These are phyloP conservation scores for Stagonosporopsis chrysanthemi DNA, from an alignment of 2,329 filamentous ascomycete genomes.

Conservation along the genomic window DNA sequence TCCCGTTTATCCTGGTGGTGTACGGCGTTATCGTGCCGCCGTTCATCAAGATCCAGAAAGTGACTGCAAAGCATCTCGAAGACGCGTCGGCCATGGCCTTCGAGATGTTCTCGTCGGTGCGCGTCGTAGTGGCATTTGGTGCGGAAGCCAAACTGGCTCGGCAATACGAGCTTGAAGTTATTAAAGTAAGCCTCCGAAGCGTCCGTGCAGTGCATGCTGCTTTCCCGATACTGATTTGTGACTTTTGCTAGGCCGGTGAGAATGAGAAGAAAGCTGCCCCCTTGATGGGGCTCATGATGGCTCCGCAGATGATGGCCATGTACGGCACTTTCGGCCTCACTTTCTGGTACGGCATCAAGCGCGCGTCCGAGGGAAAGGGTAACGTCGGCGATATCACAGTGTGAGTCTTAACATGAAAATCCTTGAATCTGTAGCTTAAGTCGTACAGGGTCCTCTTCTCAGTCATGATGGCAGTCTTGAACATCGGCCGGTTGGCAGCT, in stretches of 20 bases:
- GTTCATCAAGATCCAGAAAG: constrained; percentile 44
- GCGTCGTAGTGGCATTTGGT: constrained; percentile 49
- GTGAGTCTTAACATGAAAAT: constrained; percentile 18
- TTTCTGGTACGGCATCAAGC: constrained; percentile 51
- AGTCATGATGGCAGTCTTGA: constrained; percentile 49
- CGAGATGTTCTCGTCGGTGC: constrained; percentile 50
- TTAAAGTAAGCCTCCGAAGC: constrained; percentile 18
- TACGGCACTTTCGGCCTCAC: constrained; percentile 49
- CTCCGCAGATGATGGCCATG: constrained; percentile 45
- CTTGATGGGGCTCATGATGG: constrained; percentile 45
- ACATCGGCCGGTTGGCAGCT: constrained; percentile 39
- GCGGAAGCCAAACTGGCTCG: constrained; percentile 46
- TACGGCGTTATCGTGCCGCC: constrained; percentile 43
- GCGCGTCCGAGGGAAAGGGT: constrained; percentile 40
- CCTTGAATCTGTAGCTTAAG: neutral
- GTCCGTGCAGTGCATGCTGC: neutral
- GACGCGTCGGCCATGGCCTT: constrained; percentile 48
- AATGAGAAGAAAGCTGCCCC: constrained; percentile 41
- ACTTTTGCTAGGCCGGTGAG: constrained; percentile 23
- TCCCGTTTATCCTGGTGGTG: constrained; percentile 50
- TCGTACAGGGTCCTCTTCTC: constrained; percentile 46
- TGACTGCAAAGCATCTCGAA: constrained; percentile 40
- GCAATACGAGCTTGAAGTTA: constrained; percentile 38
- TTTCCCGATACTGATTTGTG: neutral
- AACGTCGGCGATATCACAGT: constrained; percentile 47